Evolutionary conservation across 441 rosid species (phyloP), one percentile per base, ranked within the genome.

Genomic region (Pelargonium fulgidum): DNA sequence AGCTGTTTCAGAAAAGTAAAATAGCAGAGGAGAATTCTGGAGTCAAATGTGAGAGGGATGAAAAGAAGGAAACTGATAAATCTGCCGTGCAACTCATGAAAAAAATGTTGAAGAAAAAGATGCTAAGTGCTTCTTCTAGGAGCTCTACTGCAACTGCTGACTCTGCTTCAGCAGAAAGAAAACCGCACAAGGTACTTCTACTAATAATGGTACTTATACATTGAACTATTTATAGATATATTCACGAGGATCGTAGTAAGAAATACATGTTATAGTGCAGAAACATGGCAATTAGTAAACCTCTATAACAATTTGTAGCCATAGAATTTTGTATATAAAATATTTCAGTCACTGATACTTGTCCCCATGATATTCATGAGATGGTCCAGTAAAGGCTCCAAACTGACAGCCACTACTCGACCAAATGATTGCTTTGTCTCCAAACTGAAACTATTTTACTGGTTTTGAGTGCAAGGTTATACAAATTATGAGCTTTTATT

Each of bases 1-100:
- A 90, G 80, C 79, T 90, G 75, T 85, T 90, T 71, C 93, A 90
- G 81, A 88, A 74, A 81, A 84, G 83, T 61, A 85, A 88, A 81
- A 65, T 84, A 59, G 72, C 73, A 48, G 93, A 87, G 78, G 91
- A 87, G 44, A 70, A 50, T 67, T 24, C 36, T 65, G 84, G 79
- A 16, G 68, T 64, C 17, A 85, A 82, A 79, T 77, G 68, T 13
- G 89, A 83, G 62, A 81, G 80, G 45, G 91, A 89, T 72, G 86
- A 87, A 65, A 84, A 86, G 70, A 89, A 84, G 75, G 92, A 84
- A 78, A 80, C 80, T 36, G 95, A 84, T 17, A 87, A 82, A 77
- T 83, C 87, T 64, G 80, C 86, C 17, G 82, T 83, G 67, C 79
- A 82, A 70, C 75, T 82, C 26, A 70, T 88, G 89, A 90, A 85